Conservation (phyloP, 305 asterid species). For the Fraxinus baroniana region DNA sequence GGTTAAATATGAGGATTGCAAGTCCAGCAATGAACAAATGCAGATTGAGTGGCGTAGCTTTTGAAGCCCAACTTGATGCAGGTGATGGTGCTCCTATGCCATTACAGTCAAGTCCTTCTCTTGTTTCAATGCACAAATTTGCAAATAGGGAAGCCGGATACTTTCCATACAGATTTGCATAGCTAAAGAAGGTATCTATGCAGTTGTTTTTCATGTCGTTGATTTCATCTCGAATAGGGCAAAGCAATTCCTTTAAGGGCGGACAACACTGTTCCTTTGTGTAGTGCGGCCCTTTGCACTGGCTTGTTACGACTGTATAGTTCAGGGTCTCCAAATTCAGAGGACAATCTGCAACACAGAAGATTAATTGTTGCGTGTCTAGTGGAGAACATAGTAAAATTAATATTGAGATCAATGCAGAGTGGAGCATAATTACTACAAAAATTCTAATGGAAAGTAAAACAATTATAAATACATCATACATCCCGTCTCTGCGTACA, state of each 20-base stretch:
- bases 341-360: conserved; percentile 46
- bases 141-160: conserved; percentile 69
- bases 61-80: conserved; percentile 20
- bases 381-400: neutral
- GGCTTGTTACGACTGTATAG: conserved; percentile 79
- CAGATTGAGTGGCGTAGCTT: neutral
- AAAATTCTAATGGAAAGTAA: neutral
- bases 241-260: conserved; percentile 52
- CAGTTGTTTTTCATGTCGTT: conserved; percentile 49
- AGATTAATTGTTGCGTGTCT: neutral
- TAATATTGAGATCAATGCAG: too few species aligned
- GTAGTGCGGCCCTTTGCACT: conserved; percentile 86
- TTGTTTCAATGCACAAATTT: conserved; percentile 50
- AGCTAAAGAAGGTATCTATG: conserved; percentile 48
- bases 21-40: conserved; percentile 22
- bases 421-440: too few species aligned
- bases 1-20: neutral
- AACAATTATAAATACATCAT: too few species aligned
- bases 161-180: conserved; percentile 48
- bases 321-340: conserved; percentile 65
- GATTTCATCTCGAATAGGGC: conserved; percentile 41
- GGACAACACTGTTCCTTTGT: conserved; percentile 49
- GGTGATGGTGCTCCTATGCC: neutral
- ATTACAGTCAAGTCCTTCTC: conserved; percentile 47
- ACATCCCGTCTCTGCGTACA: neutral